Base-by-base conservation (phyloP, 305 asterid genomes). In the Fraxinus ornus region DNA sequence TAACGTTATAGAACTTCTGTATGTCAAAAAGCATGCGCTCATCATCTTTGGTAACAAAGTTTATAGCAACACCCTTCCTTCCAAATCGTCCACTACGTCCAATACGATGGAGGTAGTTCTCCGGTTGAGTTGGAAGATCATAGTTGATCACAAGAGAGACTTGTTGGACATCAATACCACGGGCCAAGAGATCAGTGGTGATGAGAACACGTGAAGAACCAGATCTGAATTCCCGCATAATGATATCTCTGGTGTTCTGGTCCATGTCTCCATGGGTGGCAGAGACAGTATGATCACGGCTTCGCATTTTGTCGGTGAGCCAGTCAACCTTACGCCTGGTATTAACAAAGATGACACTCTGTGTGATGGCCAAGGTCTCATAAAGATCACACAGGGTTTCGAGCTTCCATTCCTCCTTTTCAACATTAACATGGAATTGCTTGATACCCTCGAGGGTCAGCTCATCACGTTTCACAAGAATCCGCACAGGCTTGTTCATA, bases 11-110 rank as follows among this genome's bases (percentile, higher is more conserved):
- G 75, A 88, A 88, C 86, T 84, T 88, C 75, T 88, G 89, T 8
- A 88, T 88, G 76, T 88, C 89, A 1, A 28, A 33, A 19, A 88
- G 88, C 89, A 88, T 84, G 77, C 87, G 88, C 9, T 88, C 88
- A 3, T 88, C 91, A 28, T 88, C 91, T 2, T 80, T 88, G 0
- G 89, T 88, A 13, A 88, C 89, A 39, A 88, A 88, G 86, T 88
- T 88, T 0, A 88, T 86, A 13, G 89, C 91, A 19, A 88, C 91
- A 62, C 91, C 91, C 84, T 88, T 88, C 77, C 91, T 86, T 1
- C 91, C 91, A 8, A 88, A 86, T 26, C 89, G 77, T 7, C 91
- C 91, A 84, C 91, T 88, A 79, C 91, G 84, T 22, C 91, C 91
- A 77, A 88, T 86, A 71, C 91, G 84, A 60, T 88, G 91, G 7